Conservation (phyloP, 768 basidiomycete genomes). For the Lentinula edodes region DNA sequence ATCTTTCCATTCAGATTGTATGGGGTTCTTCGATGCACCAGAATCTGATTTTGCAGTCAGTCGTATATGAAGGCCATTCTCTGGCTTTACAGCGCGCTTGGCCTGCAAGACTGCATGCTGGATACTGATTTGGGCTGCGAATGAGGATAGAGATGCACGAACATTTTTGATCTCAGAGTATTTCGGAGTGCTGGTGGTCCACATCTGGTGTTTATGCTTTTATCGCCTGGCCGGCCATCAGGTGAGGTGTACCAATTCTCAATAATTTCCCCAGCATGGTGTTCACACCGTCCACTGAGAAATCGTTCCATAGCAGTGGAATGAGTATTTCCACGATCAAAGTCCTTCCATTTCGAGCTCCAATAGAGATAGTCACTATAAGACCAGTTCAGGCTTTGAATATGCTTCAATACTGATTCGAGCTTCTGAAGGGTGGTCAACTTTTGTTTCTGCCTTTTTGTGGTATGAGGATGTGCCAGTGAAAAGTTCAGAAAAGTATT, state of each 20-base stretch:
- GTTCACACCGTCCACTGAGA: constrained; percentile 1
- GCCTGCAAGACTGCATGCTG: constrained; percentile 17
- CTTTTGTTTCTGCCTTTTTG: neutral
- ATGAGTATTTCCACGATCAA: neutral
- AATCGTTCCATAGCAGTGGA: neutral
- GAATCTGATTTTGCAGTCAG: constrained; percentile 7
- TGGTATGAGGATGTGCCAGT: neutral
- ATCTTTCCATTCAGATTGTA: constrained; percentile 7
- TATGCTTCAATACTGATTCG: neutral
- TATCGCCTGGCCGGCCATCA: neutral
- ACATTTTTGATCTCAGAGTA: constrained; percentile 18
- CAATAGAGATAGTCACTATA: neutral
- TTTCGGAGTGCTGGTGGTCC: neutral
- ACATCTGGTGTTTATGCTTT: constrained; percentile 9
- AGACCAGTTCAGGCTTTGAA: neutral
- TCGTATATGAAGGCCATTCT: constrained; percentile 15
- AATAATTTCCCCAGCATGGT: constrained; percentile 3
- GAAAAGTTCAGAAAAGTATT: no score
- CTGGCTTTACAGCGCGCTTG: constrained; percentile 13
- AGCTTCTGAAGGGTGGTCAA: neutral
- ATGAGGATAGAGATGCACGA: constrained; percentile 20
- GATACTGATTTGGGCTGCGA: constrained; percentile 19
- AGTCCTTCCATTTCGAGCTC: neutral
- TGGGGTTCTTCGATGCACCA: neutral
- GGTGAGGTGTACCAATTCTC: constrained; percentile 6